Base-by-base conservation (phyloP, 371 early-diverging fungal species). In the Thermomucor indicae-seudaticae region DNA sequence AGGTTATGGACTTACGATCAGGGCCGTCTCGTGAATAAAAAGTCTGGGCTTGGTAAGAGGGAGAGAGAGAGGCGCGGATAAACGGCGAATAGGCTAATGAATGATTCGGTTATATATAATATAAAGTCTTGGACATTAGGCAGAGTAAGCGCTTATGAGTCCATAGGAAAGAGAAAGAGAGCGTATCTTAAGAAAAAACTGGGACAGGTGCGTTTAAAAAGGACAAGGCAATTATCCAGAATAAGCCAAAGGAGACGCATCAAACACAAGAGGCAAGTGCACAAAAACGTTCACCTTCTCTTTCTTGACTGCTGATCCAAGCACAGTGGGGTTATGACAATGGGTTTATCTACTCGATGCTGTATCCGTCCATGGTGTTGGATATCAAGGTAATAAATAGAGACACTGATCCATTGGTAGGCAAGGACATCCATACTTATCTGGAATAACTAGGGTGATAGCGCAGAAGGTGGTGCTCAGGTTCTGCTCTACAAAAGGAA, bases 181-280 rank as follows among this genome's bases (percentile, higher is more conserved):
- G 43, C 31, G 22, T 12, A 19, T 11, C 20, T 43, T 35, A 34
- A 10, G 31, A 14, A 35, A 44, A 20, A 6, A 6, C n/a, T 25
- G 25, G 5, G 5, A 8, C 42, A 75, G 75, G 75, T 39, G 69
- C 71, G 12, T 75, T 75, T 34, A 75, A 61, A 46, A 71, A 66
- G 38, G 71, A 75, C 31, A 75, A 71, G 38, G 57, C 55, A 12
- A 67, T 75, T 49, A 64, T 71, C 6, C 75, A 75, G 42, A 75
- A 71, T 42, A 69, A 69, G 35, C 56, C 61, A 6, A 71, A 71
- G 37, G 45, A 62, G 2, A 60, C 41, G 17, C 56, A 63, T 35
- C 66, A 64, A 53, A 53, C 69, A 19, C 75, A 75, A 67, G 62
- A 66, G 50, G 75, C 71, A 62, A 50, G 47, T 30, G 5, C 40